Evolutionary conservation across 2,329 filamentous ascomycete genomes (phyloP), one percentile per base, ranked within the genome.

Genomic region (Penicillium palitans): DNA sequence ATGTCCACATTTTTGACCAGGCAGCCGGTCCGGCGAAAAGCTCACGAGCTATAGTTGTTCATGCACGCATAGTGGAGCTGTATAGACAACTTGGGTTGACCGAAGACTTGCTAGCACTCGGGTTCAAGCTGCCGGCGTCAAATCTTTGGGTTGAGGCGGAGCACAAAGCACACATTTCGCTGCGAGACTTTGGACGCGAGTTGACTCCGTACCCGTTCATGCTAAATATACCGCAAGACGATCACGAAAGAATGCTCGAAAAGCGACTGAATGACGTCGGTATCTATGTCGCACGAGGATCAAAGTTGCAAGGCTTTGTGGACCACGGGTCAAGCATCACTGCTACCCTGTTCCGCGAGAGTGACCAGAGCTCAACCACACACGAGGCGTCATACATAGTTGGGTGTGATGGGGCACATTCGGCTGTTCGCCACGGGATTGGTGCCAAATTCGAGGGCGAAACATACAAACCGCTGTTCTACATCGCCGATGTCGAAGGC

Each of bases 401-500:
- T 3, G 83, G 81, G 1, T 82, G 82, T 6, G 83, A 85, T 41
- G 83, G 83, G 1, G 79, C 81, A 0, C 77, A 79, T 19, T 83
- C 80, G 0, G 75, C 72, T 2, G 76, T 84, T 3, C 79, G 83
- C 19, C 75, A 74, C 52, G 61, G 66, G 0, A 73, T 77, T 24
- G 66, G 65, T 19, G 69, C 81, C 25, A 67, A 68, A 6, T 81
- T 78, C 51, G 70, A 77, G 6, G 80, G 80, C 0, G 75, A 68
- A 2, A 69, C 74, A 1, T 82, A 81, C 50, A 66, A 71, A 1
- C 77, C 79, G 42, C 66, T 76, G 4, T 81, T 80, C 57, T 75
- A 79, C 35, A 76, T 82, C 19, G 74, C 75, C 42, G 80, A 82
- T 53, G 68, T 76, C 6, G 71, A 74, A 46, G 71, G 67, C n/a